phyloP scores from a whole-genome alignment of 495 filamentous ascomycete genomes.

The Trichoderma orchidacearum region DNA sequence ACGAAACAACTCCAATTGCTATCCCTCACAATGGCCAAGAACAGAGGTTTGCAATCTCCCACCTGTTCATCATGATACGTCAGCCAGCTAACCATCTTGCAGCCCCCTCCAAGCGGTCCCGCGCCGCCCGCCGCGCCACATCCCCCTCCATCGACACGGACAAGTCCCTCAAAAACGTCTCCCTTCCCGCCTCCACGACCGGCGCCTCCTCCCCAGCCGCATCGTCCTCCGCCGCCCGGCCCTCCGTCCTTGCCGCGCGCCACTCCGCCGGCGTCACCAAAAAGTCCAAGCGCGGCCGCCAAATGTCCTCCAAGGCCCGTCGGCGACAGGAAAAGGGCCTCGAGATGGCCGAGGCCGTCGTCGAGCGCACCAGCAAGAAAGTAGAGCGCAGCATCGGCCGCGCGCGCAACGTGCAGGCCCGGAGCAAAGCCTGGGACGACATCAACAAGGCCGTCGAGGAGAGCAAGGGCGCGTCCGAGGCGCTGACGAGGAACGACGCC shows the following conservation, averaged over 20 bases:
- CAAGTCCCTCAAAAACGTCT: slow-evolving; percentile 54
- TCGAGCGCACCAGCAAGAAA: slow-evolving; percentile 59
- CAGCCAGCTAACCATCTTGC: neutral
- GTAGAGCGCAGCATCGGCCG: slow-evolving; percentile 49
- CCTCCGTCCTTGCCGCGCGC: slow-evolving; percentile 48
- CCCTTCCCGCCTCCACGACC: slow-evolving; percentile 35
- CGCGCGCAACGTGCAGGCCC: slow-evolving; percentile 42
- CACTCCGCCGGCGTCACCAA: slow-evolving; percentile 50
- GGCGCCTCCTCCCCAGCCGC: slow-evolving; percentile 30
- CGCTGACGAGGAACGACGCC: neutral
- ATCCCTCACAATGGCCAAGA: neutral
- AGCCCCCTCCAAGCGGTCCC: slow-evolving; percentile 46
- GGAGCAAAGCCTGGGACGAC: slow-evolving; percentile 45
- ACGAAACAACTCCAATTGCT: neutral
- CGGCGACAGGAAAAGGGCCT: slow-evolving; percentile 55
- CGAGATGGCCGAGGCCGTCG: slow-evolving; percentile 56
- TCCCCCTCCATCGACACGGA: slow-evolving; percentile 61
- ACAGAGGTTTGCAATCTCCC: slow-evolving; percentile 1
- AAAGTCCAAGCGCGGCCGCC: slow-evolving; percentile 45
- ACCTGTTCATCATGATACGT: neutral
- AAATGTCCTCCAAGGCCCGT: slow-evolving; percentile 48
- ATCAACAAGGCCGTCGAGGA: slow-evolving; percentile 29
- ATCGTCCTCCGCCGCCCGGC: slow-evolving; percentile 32
- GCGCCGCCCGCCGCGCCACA: slow-evolving; percentile 57
- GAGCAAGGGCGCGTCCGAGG: neutral